Evolutionary conservation across 768 basidiomycete genomes (phyloP).

Genomic region (Auricularia auricula-judae): DNA sequence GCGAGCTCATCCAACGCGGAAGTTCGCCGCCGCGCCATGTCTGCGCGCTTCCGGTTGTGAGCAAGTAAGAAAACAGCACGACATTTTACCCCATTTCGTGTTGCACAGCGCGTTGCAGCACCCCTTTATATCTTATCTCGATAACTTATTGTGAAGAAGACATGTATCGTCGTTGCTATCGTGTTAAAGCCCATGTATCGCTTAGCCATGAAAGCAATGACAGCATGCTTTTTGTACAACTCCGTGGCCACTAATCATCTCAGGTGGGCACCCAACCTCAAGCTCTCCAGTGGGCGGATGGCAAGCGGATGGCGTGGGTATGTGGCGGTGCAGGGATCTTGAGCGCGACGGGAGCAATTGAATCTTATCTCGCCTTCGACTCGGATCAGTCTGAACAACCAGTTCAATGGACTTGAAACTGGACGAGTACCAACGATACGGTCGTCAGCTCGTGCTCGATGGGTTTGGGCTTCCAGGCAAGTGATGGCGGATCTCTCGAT

Average conservation of each 20-base stretch:
- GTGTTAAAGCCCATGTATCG: no score
- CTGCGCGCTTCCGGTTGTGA: neutral
- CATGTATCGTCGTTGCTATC: neutral
- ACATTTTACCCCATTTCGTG: neutral
- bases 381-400: no score
- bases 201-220: no score
- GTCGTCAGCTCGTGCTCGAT: constrained; percentile 91
- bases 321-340: no score
- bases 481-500: constrained; percentile 3
- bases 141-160: neutral
- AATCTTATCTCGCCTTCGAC: no score
- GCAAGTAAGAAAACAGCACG: neutral
- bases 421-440: constrained; percentile 82
- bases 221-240: no score
- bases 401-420: constrained; percentile 11
- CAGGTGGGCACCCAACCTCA: no score
- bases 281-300: no score
- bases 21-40: neutral
- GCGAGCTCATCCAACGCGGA: neutral
- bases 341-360: no score
- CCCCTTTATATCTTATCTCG: neutral
- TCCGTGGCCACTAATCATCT: no score
- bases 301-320: no score
- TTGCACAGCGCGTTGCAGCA: neutral
- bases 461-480: constrained; percentile 78